Evolutionary conservation across 2,329 filamentous ascomycete genomes (phyloP), one percentile per base, ranked within the genome.

Genomic region (Talaromyces sp.): DNA sequence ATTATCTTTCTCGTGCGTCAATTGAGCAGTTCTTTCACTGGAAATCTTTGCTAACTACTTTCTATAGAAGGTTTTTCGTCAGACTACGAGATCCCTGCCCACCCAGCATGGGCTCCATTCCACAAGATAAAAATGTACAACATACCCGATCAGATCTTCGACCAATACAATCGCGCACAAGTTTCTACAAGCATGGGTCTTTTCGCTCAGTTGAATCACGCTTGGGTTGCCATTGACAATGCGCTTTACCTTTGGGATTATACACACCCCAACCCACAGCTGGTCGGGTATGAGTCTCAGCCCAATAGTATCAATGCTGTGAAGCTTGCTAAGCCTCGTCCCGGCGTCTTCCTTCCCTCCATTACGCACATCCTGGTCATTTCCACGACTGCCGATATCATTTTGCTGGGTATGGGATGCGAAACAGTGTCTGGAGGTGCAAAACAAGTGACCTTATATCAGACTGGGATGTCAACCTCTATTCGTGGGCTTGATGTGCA

Each of bases 211-310:
- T 82, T 99, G 68, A 92, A 93, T 68, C 91, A 97, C 74, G 94
- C 93, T 31, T 99, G 92, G 89, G 89, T 96, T 57, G 85, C 89
- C 22, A 94, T 99, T 70, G 94, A 99, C 77, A 97, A 96, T 76
- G 89, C 90, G 62, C 80, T 99, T 45, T 99, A 97, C 71, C 81
- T 99, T 15, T 99, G 95, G 95, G 93, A 99, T 75, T 99, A 97
- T 73, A 96, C 91, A 6, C 84, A 91, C 70, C 86, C 89, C n/a
- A 90, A 93, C 65, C 91, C 93, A 5, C 89, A 96, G 70, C 80
- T 97, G 41, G 88, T 96, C 63, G 93, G 93, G 17, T 97, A 89
- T 68, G 93, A 97, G 71, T 91, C 96, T 65, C 89, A 93, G 72
- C 81, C 86, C 6, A 86, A 95, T 70, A 90, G 86, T 63, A 97